phyloP scores from a whole-genome alignment of 352 stramenopile species.

The Pythium coloratum region DNA sequence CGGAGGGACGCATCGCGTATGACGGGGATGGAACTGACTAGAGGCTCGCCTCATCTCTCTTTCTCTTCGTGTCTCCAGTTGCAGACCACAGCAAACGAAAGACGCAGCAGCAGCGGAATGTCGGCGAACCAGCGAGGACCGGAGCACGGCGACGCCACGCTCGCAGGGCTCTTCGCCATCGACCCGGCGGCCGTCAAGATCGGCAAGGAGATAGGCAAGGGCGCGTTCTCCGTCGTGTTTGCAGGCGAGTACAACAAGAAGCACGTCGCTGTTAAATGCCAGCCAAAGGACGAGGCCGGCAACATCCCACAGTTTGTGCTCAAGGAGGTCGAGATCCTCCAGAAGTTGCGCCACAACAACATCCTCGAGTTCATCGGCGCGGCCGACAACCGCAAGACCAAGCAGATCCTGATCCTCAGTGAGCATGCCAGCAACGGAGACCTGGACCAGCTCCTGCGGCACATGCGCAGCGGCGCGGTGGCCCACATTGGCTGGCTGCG shows the following conservation, averaged over 20 bases:
- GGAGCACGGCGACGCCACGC: constrained; percentile 23
- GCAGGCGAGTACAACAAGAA: constrained; percentile 69
- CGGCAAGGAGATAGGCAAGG: constrained; percentile 81
- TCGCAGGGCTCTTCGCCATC: constrained; percentile 51
- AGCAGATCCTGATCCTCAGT: constrained; percentile 84
- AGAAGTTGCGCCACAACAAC: constrained; percentile 63
- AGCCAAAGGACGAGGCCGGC: constrained; percentile 75
- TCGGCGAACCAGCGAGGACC: constrained; percentile 36
- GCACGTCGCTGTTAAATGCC: constrained; percentile 82
- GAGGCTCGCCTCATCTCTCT: background rate
- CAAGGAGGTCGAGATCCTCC: constrained; percentile 74
- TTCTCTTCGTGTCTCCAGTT: constrained; percentile 8
- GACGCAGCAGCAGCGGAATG: constrained; percentile 19
- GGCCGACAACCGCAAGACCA: constrained; percentile 63
- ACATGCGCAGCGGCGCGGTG: constrained; percentile 45
- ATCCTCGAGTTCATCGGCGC: constrained; percentile 78
- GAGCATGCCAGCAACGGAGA: constrained; percentile 80
- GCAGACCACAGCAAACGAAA: background rate
- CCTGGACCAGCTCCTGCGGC: constrained; percentile 64
- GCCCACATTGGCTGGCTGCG: constrained; percentile 60
- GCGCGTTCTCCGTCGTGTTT: constrained; percentile 83
- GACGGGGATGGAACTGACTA: constrained; percentile 23
- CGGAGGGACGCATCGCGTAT: background rate
- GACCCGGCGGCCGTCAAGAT: constrained; percentile 66
- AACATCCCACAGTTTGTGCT: constrained; percentile 73